A percentile compares a stretch with the other conserved stretches of the same genome.
Conservation (phyloP, 768 basidiomycete species). For the Rhodotorula taiwanensis region DNA sequence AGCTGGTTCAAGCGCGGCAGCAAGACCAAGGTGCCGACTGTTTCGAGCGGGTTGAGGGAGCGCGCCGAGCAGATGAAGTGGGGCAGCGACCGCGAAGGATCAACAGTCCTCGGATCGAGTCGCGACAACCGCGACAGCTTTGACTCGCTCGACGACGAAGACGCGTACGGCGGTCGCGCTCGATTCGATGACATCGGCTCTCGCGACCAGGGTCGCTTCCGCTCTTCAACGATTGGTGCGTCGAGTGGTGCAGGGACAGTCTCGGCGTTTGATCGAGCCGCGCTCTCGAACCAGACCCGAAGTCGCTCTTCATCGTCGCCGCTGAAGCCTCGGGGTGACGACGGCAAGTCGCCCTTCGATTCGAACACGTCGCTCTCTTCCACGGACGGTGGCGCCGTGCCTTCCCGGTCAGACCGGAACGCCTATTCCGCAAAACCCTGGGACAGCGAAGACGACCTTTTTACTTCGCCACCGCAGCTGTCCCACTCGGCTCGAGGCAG, state of each 20-base stretch:
- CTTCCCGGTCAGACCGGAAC: neutral
- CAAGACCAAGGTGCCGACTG: constrained; percentile 1
- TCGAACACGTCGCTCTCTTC: neutral
- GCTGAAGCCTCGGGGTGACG: neutral
- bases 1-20: constrained; percentile 2
- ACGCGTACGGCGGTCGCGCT: too few species aligned
- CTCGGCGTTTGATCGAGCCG: neutral
- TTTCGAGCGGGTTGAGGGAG: constrained; percentile 7
- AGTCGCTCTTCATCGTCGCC: neutral
- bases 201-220: neutral
- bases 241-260: neutral
- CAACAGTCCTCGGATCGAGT: neutral
- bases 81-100: neutral
- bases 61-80: constrained; percentile 17
- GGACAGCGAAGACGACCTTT: constrained; percentile 28
- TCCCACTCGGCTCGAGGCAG: too few species aligned
- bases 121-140: constrained; percentile 1
- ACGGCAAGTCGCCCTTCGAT: neutral
- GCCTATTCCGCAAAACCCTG: constrained; percentile 21
- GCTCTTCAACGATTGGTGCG: neutral
- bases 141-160: constrained; percentile 13
- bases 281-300: neutral
- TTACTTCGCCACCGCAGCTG: neutral
- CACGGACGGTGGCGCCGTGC: neutral
- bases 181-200: neutral